These are phyloP conservation scores for Bretziella fagacearum DNA, from an alignment of 2,329 filamentous ascomycete species.

Conservation along the genomic window DNA sequence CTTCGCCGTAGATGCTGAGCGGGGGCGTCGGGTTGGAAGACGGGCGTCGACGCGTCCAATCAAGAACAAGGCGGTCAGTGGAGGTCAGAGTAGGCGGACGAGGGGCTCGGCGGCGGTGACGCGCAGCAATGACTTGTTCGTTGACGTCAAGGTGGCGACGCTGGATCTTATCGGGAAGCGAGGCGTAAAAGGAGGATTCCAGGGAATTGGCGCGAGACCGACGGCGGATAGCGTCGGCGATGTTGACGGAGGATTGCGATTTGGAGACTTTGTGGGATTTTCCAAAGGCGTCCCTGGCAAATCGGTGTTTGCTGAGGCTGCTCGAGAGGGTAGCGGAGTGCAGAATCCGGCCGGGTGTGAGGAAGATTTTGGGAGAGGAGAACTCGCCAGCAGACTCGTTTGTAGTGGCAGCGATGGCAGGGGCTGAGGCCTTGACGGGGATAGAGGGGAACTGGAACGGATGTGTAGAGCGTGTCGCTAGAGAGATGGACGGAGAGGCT, in stretches of 20 bases:
- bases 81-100: slow-evolving; percentile 4
- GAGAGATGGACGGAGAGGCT: slow-evolving; percentile 9
- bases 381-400: not conserved
- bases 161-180: slow-evolving; percentile 55
- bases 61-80: slow-evolving; percentile 10
- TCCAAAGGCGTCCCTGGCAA: not conserved
- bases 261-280: not conserved
- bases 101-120: slow-evolving; percentile 1
- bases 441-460: slow-evolving; percentile 11
- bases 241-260: slow-evolving; percentile 17
- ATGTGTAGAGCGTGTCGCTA: slow-evolving; percentile 12
- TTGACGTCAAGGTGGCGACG: slow-evolving; percentile 53
- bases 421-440: not conserved
- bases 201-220: slow-evolving; percentile 28
- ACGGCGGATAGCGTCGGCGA: slow-evolving; percentile 20
- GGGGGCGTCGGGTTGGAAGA: slow-evolving; percentile 14
- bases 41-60: slow-evolving; percentile 12
- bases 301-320: not conserved
- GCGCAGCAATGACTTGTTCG: slow-evolving; percentile 36
- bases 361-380: slow-evolving; percentile 14
- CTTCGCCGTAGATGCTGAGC: slow-evolving; percentile 12
- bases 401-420: not conserved
- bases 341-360: slow-evolving; percentile 9
- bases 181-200: slow-evolving; percentile 51
- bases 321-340: not conserved